Evolutionary conservation across 202 grass and related monocot genomes (phyloP).

Genomic region (Schoenoplectus tabernaemontani): DNA sequence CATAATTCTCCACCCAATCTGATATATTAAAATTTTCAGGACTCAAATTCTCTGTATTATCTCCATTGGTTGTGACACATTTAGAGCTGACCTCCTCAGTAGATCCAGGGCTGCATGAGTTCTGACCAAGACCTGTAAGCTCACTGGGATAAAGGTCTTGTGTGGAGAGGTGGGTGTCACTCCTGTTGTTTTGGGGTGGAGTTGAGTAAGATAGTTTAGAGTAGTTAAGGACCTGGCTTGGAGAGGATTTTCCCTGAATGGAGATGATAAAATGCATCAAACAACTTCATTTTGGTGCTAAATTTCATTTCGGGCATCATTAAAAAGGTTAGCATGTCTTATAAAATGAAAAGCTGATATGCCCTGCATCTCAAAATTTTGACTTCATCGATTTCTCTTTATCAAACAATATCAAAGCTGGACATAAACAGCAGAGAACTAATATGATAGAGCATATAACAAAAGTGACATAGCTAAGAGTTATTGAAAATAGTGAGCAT

Average conservation of each 20-base stretch:
- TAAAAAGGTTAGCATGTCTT: background rate
- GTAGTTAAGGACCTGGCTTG: background rate
- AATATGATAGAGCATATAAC: background rate
- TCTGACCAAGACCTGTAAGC: constrained; percentile 30
- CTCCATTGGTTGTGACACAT: constrained; percentile 16
- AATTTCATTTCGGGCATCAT: background rate
- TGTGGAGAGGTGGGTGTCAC: background rate
- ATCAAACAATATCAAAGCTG: background rate
- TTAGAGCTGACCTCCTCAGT: constrained; percentile 75
- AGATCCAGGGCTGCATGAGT: constrained; percentile 44
- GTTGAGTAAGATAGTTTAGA: constrained; percentile 27
- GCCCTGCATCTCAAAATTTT: background rate
- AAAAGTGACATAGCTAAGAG: background rate
- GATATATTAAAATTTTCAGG: constrained; percentile 22
- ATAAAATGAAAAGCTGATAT: background rate
- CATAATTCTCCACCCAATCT: constrained; percentile 35
- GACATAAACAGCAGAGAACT: background rate
- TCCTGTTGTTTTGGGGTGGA: constrained; percentile 5
- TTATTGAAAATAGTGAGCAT: background rate
- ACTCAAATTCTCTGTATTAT: background rate
- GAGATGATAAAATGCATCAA: constrained; percentile 4
- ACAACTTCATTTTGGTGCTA: background rate
- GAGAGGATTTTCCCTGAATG: constrained; percentile 26
- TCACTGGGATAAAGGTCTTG: constrained; percentile 38
- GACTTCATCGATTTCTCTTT: background rate